These are phyloP conservation scores for Plenodomus biglobosus DNA, from an alignment of 2,329 filamentous ascomycete genomes.

Conservation along the genomic window DNA sequence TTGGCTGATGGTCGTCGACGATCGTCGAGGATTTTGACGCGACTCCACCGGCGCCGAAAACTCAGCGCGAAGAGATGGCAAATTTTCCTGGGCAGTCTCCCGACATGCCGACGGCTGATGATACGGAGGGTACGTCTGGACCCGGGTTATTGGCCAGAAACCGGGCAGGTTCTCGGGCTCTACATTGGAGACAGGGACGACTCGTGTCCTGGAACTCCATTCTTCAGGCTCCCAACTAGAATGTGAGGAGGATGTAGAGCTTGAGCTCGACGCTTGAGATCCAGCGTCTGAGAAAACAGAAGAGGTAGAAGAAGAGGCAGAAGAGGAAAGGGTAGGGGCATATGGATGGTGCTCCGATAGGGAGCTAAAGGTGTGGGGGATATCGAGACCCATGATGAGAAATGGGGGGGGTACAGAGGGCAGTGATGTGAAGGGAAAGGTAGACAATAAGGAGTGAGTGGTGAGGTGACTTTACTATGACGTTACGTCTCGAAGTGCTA, in stretches of 20 bases:
- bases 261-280: slow-evolving; percentile 70
- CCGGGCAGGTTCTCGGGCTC: slow-evolving; percentile 26
- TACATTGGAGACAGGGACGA: slow-evolving; percentile 22
- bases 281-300: slow-evolving; percentile 72
- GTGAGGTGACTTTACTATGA: slow-evolving; percentile 32
- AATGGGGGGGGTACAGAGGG: slow-evolving; percentile 23
- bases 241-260: slow-evolving; percentile 63
- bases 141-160: slow-evolving; percentile 38
- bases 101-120: slow-evolving; percentile 42
- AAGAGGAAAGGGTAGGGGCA: slow-evolving; percentile 70
- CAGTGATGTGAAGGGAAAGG: slow-evolving; percentile 20
- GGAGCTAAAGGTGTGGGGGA: slow-evolving; percentile 37
- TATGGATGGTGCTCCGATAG: slow-evolving; percentile 58
- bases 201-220: slow-evolving; percentile 33
- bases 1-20: slow-evolving; percentile 57
- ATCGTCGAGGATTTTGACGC: slow-evolving; percentile 63
- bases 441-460: slow-evolving; percentile 38
- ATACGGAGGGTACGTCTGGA: slow-evolving; percentile 42
- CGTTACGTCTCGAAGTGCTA: slow-evolving; percentile 42
- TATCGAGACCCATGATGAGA: slow-evolving; percentile 45
- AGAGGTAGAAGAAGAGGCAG: slow-evolving; percentile 62
- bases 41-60: slow-evolving; percentile 60
- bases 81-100: slow-evolving; percentile 32
- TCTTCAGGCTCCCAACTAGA: slow-evolving; percentile 53
- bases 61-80: slow-evolving; percentile 40